Base-by-base conservation (phyloP, 2,329 filamentous ascomycete genomes). In the Hortaea sp. region DNA sequence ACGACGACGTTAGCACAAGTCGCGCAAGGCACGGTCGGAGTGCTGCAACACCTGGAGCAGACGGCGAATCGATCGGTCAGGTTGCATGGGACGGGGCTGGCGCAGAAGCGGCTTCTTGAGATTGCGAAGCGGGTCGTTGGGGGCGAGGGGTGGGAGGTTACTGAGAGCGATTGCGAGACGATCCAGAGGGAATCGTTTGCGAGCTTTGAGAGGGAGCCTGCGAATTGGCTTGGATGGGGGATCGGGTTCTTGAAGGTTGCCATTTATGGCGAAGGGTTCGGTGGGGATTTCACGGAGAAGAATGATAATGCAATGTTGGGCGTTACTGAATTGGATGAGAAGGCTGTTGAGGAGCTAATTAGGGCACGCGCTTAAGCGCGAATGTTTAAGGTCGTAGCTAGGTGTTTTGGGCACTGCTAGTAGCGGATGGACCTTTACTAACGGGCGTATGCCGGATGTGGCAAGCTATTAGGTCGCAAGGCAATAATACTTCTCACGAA, bases 301-400 rank as follows among this genome's bases (percentile, higher is more conserved):
- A 56, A 63, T 45, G 65, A 67, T 45, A 69, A 68, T 44, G 56
- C 62, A 31, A 45, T 67, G 49, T 52, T 68, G 12, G 64, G 66
- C 3, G 45, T 65, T 29, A 58, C 63, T 48, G 54, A 53, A 42
- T 41, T 63, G 48, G 55, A 47, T 20, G 54, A 59, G 39, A 47
- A 44, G 12, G 59, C 62, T 41, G 31, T 66, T 10, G 55, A 58
- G 47, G 53, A 52, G 28, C 45, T 64, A 37, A 54, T 66, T 4
- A 54, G 32, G n/a, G 32, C 32, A 10, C 32, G 32, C 9, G 32
- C 32, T 35, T 35, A 4, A 20, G 4, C 20, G 20, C 20, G 20
- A 20, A 20, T 20, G 20, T 20, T 20, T 20, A 4, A 20, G 20
- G 20, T 20, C 20, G 20, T 4, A 20, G 20, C 20, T 20, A 4